Conservation (phyloP, 2,329 filamentous ascomycete genomes). For the Sporothrix luriei region DNA sequence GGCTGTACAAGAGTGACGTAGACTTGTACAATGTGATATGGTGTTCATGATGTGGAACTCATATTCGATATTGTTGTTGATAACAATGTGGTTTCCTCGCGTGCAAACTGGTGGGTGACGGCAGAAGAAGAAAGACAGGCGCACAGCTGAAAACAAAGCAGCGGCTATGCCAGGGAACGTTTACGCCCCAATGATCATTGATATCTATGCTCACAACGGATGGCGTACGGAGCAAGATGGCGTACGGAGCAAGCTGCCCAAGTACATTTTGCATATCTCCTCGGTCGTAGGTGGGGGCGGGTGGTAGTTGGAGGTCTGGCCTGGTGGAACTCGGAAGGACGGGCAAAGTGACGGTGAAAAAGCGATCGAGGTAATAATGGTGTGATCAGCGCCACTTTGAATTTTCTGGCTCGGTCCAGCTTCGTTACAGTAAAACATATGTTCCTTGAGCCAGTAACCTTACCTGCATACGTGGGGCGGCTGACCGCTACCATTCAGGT, state of each 20-base stretch:
- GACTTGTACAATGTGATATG: neutral
- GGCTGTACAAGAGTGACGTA: neutral
- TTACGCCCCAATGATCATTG: neutral
- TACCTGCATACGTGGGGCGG: conserved; percentile 18
- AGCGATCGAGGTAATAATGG: conserved; percentile 17
- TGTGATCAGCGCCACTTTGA: conserved; percentile 1
- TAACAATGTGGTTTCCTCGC: neutral
- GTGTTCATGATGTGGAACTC: too few relatives aligned
- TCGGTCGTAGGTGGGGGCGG: neutral
- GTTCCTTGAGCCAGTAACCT: conserved; percentile 1
- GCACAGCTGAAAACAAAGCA: neutral
- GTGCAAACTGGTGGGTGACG: neutral
- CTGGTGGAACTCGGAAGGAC: conserved; percentile 13
- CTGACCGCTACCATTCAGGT: conserved; percentile 1
- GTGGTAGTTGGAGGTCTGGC: conserved; percentile 17
- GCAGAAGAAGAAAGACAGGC: neutral
- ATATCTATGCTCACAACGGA: neutral
- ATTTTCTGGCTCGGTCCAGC: neutral
- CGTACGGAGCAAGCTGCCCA: neutral
- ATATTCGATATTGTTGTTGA: neutral
- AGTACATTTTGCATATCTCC: neutral
- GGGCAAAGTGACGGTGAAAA: conserved; percentile 24
- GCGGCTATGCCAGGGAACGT: neutral
- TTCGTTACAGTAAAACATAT: neutral
- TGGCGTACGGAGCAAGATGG: neutral